phyloP scores from a whole-genome alignment of 2,329 filamentous ascomycete species.

The Hirsutella rhossiliensis region DNA sequence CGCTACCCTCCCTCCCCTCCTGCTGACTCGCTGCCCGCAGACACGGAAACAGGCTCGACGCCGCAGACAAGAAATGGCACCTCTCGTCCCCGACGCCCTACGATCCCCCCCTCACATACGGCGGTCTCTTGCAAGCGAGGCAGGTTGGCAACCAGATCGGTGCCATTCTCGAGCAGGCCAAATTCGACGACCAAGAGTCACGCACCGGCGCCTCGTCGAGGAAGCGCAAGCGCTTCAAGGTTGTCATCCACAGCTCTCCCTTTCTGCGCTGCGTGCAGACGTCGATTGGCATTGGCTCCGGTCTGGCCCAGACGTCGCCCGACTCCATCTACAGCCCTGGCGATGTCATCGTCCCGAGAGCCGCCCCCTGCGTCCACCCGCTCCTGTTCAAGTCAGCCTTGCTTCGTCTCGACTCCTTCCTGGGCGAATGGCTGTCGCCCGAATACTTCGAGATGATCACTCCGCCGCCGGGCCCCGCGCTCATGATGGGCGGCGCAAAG shows the following conservation, averaged over 20 bases:
- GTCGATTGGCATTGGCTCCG: constrained; percentile 75
- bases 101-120: constrained; percentile 88
- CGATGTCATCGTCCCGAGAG: constrained; percentile 22
- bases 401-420: constrained; percentile 78
- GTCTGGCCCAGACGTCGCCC: constrained; percentile 50
- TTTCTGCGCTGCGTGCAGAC: constrained; percentile 91
- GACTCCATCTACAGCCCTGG: constrained; percentile 19
- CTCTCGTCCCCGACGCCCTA: constrained; percentile 87
- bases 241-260: constrained; percentile 87
- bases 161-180: constrained; percentile 49
- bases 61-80: constrained; percentile 91
- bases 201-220: constrained; percentile 13
- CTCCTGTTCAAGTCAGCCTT: constrained; percentile 40
- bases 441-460: constrained; percentile 91
- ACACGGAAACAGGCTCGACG: constrained; percentile 88
- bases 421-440: constrained; percentile 90
- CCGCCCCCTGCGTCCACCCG: constrained; percentile 12
- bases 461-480: constrained; percentile 69
- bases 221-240: constrained; percentile 51
- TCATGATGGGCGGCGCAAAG: constrained; percentile 85
- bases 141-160: constrained; percentile 74
- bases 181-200: constrained; percentile 27
- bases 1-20: not conserved
- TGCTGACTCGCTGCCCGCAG: constrained; percentile 25
- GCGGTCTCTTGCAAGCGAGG: constrained; percentile 81